Base-by-base conservation (phyloP, 2,329 filamentous ascomycete genomes). In the Colletotrichum truncatum region DNA sequence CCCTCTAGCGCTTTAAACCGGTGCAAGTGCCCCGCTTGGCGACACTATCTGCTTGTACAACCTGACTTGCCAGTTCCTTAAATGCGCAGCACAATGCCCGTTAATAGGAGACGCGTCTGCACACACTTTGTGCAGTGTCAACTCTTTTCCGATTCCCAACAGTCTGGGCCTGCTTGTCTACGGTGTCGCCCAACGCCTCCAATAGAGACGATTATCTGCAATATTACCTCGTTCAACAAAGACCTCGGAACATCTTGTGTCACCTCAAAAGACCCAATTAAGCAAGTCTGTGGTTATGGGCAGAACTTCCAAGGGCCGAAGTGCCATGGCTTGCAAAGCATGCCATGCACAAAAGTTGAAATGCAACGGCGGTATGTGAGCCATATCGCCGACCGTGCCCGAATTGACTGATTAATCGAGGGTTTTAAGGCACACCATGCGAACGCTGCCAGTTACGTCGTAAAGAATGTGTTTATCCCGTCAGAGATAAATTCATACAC, bases 341-440 rank as follows among this genome's bases (percentile, higher is more conserved):
- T 68, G 67, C 25, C 69, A 70, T 48, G 41, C 45, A 1, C 66
- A 68, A 34, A 70, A 70, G 46, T 54, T 70, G 11, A 70, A 67
- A 30, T 69, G 69, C 23, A 67, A 61, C 34, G 63, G 69, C 16
- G 60, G 67, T 69, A 48, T 3, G 67, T 41, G 12, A n/a, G n/a
- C 39, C 38, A 51, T n/a, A 6, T 4, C 11, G 0, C 12, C 11
- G 21, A 0, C 1, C 11, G 18, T 0, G 16, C 18, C 18, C 18
- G 36, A 39, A 39, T 12, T n/a, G 36, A n/a, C 36, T 39, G 9
- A 39, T n/a, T 39, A 16, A 6, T 39, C 18, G 36, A 7, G 11
- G 18, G 4, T 39, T n/a, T 6, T 34, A 53, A 62, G 58, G 49
- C 11, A 53, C 58, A 14, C 58, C 58, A 6, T 62, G 58, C 2